phyloP scores from a whole-genome alignment of 306 rosid species.

The Pueraria montana region DNA sequence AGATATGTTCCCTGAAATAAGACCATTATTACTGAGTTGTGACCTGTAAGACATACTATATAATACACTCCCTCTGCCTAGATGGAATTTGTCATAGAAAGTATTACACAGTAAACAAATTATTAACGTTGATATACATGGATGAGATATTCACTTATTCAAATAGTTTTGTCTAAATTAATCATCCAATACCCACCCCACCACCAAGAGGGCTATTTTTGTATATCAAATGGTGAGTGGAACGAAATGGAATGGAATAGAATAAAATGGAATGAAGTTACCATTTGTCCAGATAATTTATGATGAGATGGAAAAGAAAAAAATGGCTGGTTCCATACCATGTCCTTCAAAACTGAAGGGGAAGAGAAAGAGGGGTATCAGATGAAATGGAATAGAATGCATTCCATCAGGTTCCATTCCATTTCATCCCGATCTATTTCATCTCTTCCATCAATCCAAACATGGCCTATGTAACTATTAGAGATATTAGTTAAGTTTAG shows the following conservation, averaged over 20 bases:
- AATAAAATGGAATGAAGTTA: background rate
- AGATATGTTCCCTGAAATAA: slow-evolving; percentile 86
- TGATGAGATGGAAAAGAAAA: background rate
- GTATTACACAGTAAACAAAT: no score
- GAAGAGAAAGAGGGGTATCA: background rate
- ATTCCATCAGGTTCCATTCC: background rate
- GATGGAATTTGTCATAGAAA: no score
- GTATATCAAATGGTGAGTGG: background rate
- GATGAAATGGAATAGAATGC: background rate
- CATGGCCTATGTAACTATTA: no score
- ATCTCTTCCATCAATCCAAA: slow-evolving; percentile 4
- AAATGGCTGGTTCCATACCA: background rate
- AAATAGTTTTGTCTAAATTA: slow-evolving; percentile 1
- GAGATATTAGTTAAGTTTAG: no score
- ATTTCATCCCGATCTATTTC: background rate
- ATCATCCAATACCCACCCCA: background rate
- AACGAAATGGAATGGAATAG: background rate
- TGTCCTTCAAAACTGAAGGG: background rate
- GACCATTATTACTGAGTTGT: slow-evolving; percentile 36
- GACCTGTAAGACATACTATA: slow-evolving; percentile 9
- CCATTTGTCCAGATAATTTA: background rate
- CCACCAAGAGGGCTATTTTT: background rate
- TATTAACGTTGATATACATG: background rate
- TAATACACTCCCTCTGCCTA: no score
- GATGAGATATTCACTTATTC: background rate